Evolutionary conservation across 805 yeast species (phyloP).

Genomic region (Saccharomycodes ludwigii): DNA sequence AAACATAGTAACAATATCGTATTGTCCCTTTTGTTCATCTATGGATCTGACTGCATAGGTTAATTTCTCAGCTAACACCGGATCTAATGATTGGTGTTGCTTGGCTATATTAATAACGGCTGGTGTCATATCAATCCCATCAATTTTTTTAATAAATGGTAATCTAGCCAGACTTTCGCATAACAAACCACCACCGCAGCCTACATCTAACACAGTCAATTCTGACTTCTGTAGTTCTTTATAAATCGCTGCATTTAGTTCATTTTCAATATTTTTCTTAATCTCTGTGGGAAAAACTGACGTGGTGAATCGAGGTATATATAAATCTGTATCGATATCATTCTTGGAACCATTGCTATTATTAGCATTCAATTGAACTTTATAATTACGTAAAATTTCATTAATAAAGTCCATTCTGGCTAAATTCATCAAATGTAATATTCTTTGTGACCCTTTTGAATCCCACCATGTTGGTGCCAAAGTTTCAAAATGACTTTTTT

Average conservation of each 20-base stretch:
- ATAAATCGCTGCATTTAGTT: slow-evolving; percentile 27
- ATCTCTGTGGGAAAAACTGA: slow-evolving; percentile 53
- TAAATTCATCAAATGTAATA: slow-evolving; percentile 88
- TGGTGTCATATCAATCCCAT: slow-evolving; percentile 75
- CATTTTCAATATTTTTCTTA: slow-evolving; percentile 41
- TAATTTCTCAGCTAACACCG: slow-evolving; percentile 42
- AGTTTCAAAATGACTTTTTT: slow-evolving; percentile 68
- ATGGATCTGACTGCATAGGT: slow-evolving; percentile 49
- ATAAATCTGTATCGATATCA: slow-evolving; percentile 29
- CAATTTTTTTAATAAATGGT: slow-evolving; percentile 46
- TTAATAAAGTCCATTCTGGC: slow-evolving; percentile 79
- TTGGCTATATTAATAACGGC: slow-evolving; percentile 77
- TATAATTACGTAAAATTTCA: slow-evolving; percentile 37
- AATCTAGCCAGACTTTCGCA: slow-evolving; percentile 79
- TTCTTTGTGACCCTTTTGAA: slow-evolving; percentile 80
- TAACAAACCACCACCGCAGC: slow-evolving; percentile 97
- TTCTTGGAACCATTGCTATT: too few relatives aligned
- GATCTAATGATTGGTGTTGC: slow-evolving; percentile 55
- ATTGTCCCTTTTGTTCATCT: slow-evolving; percentile 42
- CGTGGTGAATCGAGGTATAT: slow-evolving; percentile 67
- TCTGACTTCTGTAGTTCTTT: slow-evolving; percentile 20
- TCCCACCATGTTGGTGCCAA: slow-evolving; percentile 99
- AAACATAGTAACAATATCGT: slow-evolving; percentile 77
- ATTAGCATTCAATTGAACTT: slow-evolving; percentile 34
- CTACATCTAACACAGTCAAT: slow-evolving; percentile 66